phyloP scores from a whole-genome alignment of 805 yeast genomes.

The Sugiyamaella marilandica region DNA sequence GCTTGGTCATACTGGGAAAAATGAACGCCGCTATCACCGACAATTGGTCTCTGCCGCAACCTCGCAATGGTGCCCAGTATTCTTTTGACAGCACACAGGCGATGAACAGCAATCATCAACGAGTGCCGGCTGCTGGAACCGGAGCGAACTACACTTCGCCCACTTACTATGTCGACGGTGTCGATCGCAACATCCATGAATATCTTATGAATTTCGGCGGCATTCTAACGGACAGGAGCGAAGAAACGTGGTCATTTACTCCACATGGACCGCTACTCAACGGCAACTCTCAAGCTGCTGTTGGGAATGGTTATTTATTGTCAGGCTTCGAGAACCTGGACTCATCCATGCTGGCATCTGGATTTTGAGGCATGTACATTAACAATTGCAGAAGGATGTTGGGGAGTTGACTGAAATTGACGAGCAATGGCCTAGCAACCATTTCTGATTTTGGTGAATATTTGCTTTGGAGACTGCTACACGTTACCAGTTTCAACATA shows the following conservation, averaged over 20 bases:
- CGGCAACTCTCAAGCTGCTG: neutral
- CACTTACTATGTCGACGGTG: neutral
- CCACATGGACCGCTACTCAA: neutral
- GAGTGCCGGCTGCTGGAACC: neutral
- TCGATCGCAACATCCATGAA: neutral
- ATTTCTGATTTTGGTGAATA: no score
- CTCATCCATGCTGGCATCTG: neutral
- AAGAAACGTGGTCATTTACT: neutral
- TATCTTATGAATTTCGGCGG: neutral
- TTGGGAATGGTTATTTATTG: neutral
- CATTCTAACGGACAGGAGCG: neutral
- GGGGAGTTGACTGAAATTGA: no score
- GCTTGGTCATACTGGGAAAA: neutral
- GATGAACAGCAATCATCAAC: neutral
- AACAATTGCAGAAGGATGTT: no score
- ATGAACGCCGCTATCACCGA: constrained; percentile 5
- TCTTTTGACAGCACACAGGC: neutral
- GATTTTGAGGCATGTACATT: neutral
- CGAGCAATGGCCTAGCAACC: no score
- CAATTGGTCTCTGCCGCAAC: neutral
- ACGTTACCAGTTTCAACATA: no score
- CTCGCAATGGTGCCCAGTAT: neutral
- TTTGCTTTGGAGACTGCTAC: no score
- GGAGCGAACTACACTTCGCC: neutral
- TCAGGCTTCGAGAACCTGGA: neutral